These are phyloP conservation scores for Gossypium sturtianum DNA, from an alignment of 345 rosid genomes.

Conservation along the genomic window DNA sequence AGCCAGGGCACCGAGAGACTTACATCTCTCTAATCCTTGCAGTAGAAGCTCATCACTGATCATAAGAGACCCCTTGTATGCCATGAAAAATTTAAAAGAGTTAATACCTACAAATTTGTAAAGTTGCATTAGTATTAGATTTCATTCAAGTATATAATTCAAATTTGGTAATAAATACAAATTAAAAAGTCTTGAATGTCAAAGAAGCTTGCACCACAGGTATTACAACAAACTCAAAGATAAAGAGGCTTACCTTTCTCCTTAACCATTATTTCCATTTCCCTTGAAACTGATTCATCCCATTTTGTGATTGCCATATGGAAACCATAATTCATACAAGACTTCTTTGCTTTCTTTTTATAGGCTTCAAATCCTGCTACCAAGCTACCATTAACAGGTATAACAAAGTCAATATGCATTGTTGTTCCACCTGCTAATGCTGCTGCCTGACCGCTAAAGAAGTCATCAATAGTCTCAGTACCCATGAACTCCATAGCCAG, in stretches of 20 bases:
- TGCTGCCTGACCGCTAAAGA: slow-evolving; percentile 95
- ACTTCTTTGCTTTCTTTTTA: slow-evolving; percentile 53
- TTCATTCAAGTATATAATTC: not conserved
- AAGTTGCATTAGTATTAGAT: not conserved
- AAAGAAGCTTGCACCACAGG: not conserved
- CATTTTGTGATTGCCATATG: slow-evolving; percentile 94
- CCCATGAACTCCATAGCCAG: slow-evolving; percentile 78
- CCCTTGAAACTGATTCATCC: slow-evolving; percentile 74
- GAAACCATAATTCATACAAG: slow-evolving; percentile 98
- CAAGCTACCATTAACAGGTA: slow-evolving; percentile 76
- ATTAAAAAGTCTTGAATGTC: not conserved
- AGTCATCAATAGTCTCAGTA: slow-evolving; percentile 73
- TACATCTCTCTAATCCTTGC: slow-evolving; percentile 78
- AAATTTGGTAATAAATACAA: not conserved
- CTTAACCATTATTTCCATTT: slow-evolving; percentile 86
- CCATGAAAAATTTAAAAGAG: slow-evolving; percentile 96
- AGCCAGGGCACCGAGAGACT: slow-evolving; percentile 91
- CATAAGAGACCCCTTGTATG: slow-evolving; percentile 87
- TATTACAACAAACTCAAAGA: not conserved
- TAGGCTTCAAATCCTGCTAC: slow-evolving; percentile 69
- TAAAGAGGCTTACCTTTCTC: slow-evolving; percentile 58
- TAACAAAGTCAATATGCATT: slow-evolving; percentile 89
- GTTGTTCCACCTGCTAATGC: slow-evolving; percentile 99
- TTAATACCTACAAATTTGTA: slow-evolving; percentile 59
- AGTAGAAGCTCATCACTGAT: slow-evolving; percentile 75